A percentile compares a stretch with the other conserved stretches of the same genome.
phyloP scores from a whole-genome alignment of 371 early-diverging fungal genomes.

The Syncephalastrum monosporum region DNA sequence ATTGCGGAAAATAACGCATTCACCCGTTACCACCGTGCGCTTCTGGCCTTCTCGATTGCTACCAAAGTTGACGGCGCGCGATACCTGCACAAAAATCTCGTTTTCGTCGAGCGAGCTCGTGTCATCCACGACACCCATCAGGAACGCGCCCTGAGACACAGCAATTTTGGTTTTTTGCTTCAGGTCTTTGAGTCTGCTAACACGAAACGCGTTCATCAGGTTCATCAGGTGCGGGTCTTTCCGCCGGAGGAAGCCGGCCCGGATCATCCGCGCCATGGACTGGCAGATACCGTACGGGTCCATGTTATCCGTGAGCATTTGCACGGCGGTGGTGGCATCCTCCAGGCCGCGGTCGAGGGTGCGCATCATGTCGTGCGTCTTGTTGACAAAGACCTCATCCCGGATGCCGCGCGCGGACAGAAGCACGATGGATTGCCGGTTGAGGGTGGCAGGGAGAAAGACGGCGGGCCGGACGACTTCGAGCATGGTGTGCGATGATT shows the following conservation, averaged over 20 bases:
- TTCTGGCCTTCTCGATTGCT: not conserved
- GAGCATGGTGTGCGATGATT: conserved; percentile 51
- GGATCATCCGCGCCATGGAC: conserved; percentile 52
- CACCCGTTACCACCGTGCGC: conserved; percentile 40
- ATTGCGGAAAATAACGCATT: conserved; percentile 61
- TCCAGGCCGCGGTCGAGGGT: conserved; percentile 42
- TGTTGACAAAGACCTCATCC: conserved; percentile 45
- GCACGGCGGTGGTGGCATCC: conserved; percentile 41
- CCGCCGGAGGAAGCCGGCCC: conserved; percentile 56
- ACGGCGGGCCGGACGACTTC: conserved; percentile 61
- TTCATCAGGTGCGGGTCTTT: conserved; percentile 60
- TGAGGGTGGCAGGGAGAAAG: conserved; percentile 60
- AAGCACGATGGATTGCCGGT: conserved; percentile 70
- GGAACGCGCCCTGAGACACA: conserved; percentile 63
- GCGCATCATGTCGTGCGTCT: conserved; percentile 45
- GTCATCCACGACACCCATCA: conserved; percentile 85
- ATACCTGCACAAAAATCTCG: conserved; percentile 68
- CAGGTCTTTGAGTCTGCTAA: conserved; percentile 58
- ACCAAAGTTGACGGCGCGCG: conserved; percentile 14
- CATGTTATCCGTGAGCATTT: conserved; percentile 42
- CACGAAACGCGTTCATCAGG: conserved; percentile 53
- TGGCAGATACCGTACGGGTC: conserved; percentile 40
- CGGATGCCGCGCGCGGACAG: conserved; percentile 63
- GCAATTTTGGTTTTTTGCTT: conserved; percentile 69
- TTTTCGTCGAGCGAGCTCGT: conserved; percentile 59